Base-by-base conservation (phyloP, 768 basidiomycete genomes). In the Lactarius psammicola region DNA sequence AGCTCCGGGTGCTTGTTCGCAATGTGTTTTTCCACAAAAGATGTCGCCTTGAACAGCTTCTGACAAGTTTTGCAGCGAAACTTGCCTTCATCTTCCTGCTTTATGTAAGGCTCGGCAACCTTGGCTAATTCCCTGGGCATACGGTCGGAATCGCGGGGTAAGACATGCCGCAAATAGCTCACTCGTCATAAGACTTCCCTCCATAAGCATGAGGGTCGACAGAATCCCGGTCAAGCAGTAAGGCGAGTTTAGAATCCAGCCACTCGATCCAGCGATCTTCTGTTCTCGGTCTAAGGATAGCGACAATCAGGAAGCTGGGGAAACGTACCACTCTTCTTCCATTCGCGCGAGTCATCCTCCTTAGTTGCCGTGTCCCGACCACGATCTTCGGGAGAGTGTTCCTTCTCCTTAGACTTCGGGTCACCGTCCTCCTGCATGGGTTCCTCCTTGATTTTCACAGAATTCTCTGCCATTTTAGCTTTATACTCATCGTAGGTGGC, bases 1-100 rank as follows among this genome's bases (percentile, higher is more conserved):
- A 93, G 79, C 66, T 97, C 92, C 13, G 89, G 80, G 74, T 99
- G 97, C 75, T 98, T 98, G 75, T 95, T 94, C 15, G 88, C 85
- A 67, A 99, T 88, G 75, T 99, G 97, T 81, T 98, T 98, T 79
- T 96, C 94, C 56, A 98, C 92, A 77, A 98, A 99, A 30, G 95
- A 87, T 38, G 92, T 90, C 4, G 95, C 97, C 76, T 95, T 95
- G 87, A 99, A 99, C 26, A 98, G 82, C 80, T 99, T 99, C 77
- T 88, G 89, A 77, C 97, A 99, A 33, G 88, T 88, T 80, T 93
- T 96, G 80, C 97, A 99, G 69, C 97, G 84, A 79, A 92, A 98
- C 75, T 97, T 98, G 72, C 89, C 92, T 77, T 96, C 94, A 70
- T 98, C 96, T 77, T 98, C 96, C 75, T 94, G 91, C 78, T 95